These are phyloP conservation scores for Melastoma candidum DNA, from an alignment of 441 rosid species.

Conservation along the genomic window DNA sequence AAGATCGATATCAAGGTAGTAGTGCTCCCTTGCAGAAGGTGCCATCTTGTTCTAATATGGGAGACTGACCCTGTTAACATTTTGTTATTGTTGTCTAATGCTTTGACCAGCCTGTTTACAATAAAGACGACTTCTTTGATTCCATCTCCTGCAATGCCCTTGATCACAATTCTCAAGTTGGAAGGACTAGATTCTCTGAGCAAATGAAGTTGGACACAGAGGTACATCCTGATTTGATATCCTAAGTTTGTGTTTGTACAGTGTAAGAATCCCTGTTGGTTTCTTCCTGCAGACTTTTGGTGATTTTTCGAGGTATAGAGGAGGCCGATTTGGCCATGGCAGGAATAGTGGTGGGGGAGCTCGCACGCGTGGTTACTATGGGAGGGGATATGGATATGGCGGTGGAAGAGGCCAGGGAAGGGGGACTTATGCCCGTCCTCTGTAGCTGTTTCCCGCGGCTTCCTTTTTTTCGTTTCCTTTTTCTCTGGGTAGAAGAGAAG, in stretches of 20 bases:
- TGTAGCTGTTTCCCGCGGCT: background rate
- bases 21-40: too few relatives aligned
- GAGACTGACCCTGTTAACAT: too few relatives aligned
- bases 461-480: too few relatives aligned
- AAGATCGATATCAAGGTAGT: constrained; percentile 13
- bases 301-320: constrained; percentile 7
- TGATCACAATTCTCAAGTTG: constrained; percentile 9
- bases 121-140: constrained; percentile 26
- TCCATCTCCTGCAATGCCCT: constrained; percentile 16
- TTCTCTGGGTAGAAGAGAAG: too few relatives aligned
- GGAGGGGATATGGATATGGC: constrained; percentile 18
- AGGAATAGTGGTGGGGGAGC: constrained; percentile 15
- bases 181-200: constrained; percentile 16
- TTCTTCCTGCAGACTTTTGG: constrained; percentile 17
- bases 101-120: constrained; percentile 20
- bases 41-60: too few relatives aligned
- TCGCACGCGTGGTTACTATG: constrained; percentile 9
- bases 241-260: too few relatives aligned
- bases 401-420: constrained; percentile 5
- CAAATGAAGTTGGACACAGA: constrained; percentile 8
- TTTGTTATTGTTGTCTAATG: too few relatives aligned
- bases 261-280: constrained; percentile 1
- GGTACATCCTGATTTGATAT: background rate
- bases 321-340: constrained; percentile 15
- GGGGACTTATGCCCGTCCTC: constrained; percentile 1